These are phyloP conservation scores for Salvia hispanica DNA, from an alignment of 257 asterid genomes.

Conservation along the genomic window DNA sequence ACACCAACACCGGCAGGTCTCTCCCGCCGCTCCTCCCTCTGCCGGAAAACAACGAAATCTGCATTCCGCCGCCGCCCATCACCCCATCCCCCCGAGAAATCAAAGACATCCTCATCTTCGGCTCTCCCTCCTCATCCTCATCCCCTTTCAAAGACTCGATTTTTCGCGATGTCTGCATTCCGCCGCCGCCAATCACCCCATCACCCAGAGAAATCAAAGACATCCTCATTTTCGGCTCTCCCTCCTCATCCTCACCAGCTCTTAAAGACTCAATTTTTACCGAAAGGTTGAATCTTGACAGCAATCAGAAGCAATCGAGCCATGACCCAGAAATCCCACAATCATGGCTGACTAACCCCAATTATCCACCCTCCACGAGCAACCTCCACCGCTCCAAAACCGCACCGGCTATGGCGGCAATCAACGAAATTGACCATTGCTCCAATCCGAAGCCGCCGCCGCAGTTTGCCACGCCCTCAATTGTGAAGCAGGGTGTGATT, in stretches of 20 bases:
- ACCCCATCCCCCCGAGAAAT: no score
- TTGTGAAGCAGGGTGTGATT: conserved; percentile 68
- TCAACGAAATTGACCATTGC: conserved; percentile 51
- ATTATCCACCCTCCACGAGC: conserved; percentile 47
- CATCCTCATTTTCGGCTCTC: conserved; percentile 67
- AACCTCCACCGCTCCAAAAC: conserved; percentile 81
- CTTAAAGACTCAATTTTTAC: conserved; percentile 37
- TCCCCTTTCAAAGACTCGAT: no score
- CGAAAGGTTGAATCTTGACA: conserved; percentile 31
- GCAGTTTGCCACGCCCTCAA: conserved; percentile 43
- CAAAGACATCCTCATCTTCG: no score
- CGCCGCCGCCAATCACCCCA: conserved; percentile 52
- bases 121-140: no score
- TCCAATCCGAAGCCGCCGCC: conserved; percentile 50
- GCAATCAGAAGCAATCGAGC: conserved; percentile 25
- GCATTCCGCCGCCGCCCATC: conserved; percentile 39
- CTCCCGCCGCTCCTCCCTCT: conserved; percentile 48
- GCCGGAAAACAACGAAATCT: conserved; percentile 64
- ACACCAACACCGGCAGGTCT: conserved; percentile 34
- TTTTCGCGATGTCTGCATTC: no score
- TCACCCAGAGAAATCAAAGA: conserved; percentile 67
- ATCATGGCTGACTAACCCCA: conserved; percentile 69
- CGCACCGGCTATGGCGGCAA: conserved; percentile 87
- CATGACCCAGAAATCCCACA: conserved; percentile 48
- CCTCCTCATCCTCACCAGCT: conserved; percentile 44